These are phyloP conservation scores for Zea luxurians DNA, from an alignment of 176 grass and related monocot genomes.

Conservation along the genomic window DNA sequence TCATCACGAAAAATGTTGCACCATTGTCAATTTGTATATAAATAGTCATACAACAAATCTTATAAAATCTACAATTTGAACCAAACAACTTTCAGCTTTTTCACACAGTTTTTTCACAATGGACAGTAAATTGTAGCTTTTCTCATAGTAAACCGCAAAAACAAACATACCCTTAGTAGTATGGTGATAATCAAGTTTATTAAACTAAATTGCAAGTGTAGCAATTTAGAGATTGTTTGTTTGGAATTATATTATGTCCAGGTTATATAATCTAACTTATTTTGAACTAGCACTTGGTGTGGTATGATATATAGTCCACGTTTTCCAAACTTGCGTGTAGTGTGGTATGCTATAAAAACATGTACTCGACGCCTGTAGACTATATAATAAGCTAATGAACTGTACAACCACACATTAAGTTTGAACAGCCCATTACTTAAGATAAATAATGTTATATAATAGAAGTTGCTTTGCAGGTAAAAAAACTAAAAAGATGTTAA, in stretches of 20 bases:
- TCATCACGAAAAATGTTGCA: no score
- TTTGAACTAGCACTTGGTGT: no score
- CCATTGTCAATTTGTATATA: no score
- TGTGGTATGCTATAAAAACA: neutral
- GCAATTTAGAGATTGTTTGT: neutral
- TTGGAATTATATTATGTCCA: no score
- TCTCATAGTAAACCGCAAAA: no score
- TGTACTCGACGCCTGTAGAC: neutral
- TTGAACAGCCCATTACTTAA: neutral
- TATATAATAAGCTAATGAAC: neutral
- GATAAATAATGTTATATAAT: neutral
- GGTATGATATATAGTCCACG: neutral
- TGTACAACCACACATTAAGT: neutral
- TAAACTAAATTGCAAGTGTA: neutral
- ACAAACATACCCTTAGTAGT: no score
- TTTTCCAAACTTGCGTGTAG: neutral
- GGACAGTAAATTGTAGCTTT: no score
- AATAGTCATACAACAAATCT: no score
- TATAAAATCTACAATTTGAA: no score
- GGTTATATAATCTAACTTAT: no score
- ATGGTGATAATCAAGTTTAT: neutral
- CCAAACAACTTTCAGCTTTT: no score
- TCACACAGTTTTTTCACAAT: no score
- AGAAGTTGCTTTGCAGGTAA: neutral
- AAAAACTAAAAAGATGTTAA: neutral